Base-by-base conservation (phyloP, 148 eudicot species). In the Vaccinium corymbosum region DNA sequence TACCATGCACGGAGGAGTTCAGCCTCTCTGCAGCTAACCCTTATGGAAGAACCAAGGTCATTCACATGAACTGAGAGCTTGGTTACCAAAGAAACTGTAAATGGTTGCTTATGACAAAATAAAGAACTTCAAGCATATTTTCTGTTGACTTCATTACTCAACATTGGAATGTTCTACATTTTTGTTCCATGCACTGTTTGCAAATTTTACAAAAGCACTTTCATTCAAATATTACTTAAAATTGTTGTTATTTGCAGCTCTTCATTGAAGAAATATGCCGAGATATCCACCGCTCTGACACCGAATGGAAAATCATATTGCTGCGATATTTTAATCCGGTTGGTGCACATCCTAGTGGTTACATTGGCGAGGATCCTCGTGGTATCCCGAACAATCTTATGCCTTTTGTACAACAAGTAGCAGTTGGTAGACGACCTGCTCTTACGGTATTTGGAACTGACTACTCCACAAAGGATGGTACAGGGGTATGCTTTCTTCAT, bases 391-490 rank as follows among this genome's bases (percentile, higher is more conserved):
- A 97, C 89, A 97, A 97, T 86, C 99, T 97, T 35, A 97, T 97
- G 99, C 99, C 99, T 12, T 95, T 86, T 87, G 90, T 97, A 84
- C 99, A 97, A 87, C 99, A 97, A 94, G 98, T 97, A 64, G 99
- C 98, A 71, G 99, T 97, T 86, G 98, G 96, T 61, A 93, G 99
- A 89, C 90, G 92, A 66, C 90, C 97, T 86, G 91, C 90, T 14
- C 86, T 97, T 78, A 95, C 93, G 4, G 97, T 97, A 49, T 95
- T 76, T 86, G 99, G 99, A 86, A 89, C 90, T 86, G 98, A 97
- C 85, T 97, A 95, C 86, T 83, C 87, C 7, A 97, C 99, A 2
- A 87, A 85, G 55, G 99, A 97, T 89, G 99, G 99, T 59, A 97
- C 99, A 68, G 99, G 96, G 98, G 99, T 97, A 95, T 86, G 89